These are phyloP conservation scores for Liriodendron chinense DNA, from an alignment of 164 flowering plant species.

Conservation along the genomic window DNA sequence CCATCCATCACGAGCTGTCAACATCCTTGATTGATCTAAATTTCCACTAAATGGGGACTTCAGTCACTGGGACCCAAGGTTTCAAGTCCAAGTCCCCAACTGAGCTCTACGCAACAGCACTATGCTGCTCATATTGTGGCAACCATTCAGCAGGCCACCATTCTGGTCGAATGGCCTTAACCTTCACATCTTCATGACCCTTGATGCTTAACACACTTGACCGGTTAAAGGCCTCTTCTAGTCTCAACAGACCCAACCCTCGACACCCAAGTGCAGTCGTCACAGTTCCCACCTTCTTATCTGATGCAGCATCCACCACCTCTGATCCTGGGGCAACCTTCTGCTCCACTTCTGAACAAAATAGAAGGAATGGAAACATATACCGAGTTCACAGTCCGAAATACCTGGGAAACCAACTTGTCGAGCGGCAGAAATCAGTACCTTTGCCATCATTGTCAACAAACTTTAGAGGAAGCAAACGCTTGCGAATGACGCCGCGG, in stretches of 20 bases:
- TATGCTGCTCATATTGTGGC: slow-evolving; percentile 39
- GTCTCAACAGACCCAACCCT: slow-evolving; percentile 67
- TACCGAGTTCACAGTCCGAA: not conserved
- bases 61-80: not conserved
- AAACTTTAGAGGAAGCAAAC: slow-evolving; percentile 76
- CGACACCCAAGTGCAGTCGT: slow-evolving; percentile 66
- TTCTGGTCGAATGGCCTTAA: slow-evolving; percentile 59
- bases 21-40: not conserved
- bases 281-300: slow-evolving; percentile 69
- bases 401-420: not conserved
- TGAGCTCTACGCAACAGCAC: slow-evolving; percentile 30
- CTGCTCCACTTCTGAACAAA: slow-evolving; percentile 48
- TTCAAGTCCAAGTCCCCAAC: not conserved
- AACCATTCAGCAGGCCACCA: slow-evolving; percentile 98
- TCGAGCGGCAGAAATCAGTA: slow-evolving; percentile 14
- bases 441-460: slow-evolving; percentile 52
- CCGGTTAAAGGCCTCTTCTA: slow-evolving; percentile 71
- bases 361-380: not conserved
- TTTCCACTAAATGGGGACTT: not conserved
- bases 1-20: too few relatives aligned
- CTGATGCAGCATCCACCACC: slow-evolving; percentile 39
- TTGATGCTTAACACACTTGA: slow-evolving; percentile 39
- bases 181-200: slow-evolving; percentile 55
- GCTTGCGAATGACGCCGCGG: slow-evolving; percentile 84
- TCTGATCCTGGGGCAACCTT: slow-evolving; percentile 65